These are phyloP conservation scores for Oryza rufipogon DNA, from an alignment of 176 grass and related monocot genomes.

Conservation along the genomic window DNA sequence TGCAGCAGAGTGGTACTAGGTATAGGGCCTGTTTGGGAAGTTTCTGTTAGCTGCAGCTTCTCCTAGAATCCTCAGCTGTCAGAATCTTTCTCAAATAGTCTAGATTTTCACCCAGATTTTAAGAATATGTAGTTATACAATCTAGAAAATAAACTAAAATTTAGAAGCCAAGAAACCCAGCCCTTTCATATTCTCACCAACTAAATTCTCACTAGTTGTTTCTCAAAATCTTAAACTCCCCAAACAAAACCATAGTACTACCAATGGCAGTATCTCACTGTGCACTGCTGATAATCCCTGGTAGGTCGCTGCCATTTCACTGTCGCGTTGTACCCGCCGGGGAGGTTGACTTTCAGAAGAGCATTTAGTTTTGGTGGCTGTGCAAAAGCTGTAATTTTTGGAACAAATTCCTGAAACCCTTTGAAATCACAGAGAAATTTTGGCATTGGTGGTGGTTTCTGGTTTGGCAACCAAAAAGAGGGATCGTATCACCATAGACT, in stretches of 20 bases:
- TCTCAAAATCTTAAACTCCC: no score
- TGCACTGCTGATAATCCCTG: slow-evolving; percentile 6
- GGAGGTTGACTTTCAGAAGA: slow-evolving; percentile 40
- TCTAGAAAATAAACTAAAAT: no score
- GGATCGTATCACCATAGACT: not conserved
- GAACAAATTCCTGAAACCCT: not conserved
- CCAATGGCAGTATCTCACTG: slow-evolving; percentile 28
- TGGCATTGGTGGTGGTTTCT: not conserved
- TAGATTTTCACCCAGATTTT: no score
- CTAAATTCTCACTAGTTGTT: no score
- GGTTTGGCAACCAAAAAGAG: slow-evolving; percentile 8
- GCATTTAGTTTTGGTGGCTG: slow-evolving; percentile 34
- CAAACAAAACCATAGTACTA: not conserved
- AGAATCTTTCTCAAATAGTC: no score
- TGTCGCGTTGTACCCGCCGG: slow-evolving; percentile 9
- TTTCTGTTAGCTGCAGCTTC: no score
- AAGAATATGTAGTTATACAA: no score
- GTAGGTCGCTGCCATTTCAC: slow-evolving; percentile 6
- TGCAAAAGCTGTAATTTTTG: slow-evolving; percentile 9
- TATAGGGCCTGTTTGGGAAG: not conserved
- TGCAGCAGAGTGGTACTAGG: not conserved
- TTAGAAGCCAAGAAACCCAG: no score
- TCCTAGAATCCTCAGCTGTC: no score
- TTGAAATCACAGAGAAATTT: slow-evolving; percentile 5
- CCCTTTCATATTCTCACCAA: no score